Conservation (phyloP, 352 stramenopile species). For the Phytophthora megakarya region DNA sequence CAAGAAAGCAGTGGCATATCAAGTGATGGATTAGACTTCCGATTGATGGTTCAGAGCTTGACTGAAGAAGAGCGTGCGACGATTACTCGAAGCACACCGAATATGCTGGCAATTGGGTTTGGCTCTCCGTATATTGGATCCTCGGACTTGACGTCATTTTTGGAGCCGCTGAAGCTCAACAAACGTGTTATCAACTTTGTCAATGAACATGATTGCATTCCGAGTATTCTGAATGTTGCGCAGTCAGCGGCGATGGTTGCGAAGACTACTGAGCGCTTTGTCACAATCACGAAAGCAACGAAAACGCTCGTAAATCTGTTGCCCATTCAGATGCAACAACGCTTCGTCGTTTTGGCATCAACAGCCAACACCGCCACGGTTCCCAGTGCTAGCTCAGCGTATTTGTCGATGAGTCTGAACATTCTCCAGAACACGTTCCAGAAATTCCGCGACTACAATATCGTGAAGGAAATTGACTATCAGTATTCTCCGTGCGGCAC, state of each 20-base stretch:
- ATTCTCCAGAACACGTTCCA: conserved; percentile 85
- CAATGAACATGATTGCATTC: conserved; percentile 89
- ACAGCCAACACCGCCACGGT: conserved; percentile 33
- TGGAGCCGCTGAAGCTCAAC: conserved; percentile 53
- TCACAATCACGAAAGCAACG: conserved; percentile 84
- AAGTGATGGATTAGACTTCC: conserved; percentile 27
- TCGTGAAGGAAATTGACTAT: conserved; percentile 79
- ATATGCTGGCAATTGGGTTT: conserved; percentile 78
- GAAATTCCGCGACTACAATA: conserved; percentile 75
- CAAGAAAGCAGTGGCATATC: conserved; percentile 14
- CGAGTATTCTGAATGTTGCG: conserved; percentile 81
- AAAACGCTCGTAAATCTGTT: conserved; percentile 75
- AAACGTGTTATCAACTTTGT: conserved; percentile 77
- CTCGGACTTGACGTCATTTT: conserved; percentile 44
- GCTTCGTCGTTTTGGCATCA: conserved; percentile 49
- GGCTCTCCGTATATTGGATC: conserved; percentile 77
- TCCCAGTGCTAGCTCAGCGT: conserved; percentile 61
- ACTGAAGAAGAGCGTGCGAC: conserved; percentile 23
- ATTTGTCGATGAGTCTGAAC: conserved; percentile 78
- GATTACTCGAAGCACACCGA: conserved; percentile 40
- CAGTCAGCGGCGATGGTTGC: conserved; percentile 76
- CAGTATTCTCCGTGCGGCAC: conserved; percentile 77
- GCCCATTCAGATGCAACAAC: conserved; percentile 73
- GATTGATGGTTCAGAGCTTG: conserved; percentile 33
- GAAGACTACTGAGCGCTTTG: conserved; percentile 79